phyloP scores from a whole-genome alignment of 495 filamentous ascomycete species.

The Recurvomyces mirabilis region DNA sequence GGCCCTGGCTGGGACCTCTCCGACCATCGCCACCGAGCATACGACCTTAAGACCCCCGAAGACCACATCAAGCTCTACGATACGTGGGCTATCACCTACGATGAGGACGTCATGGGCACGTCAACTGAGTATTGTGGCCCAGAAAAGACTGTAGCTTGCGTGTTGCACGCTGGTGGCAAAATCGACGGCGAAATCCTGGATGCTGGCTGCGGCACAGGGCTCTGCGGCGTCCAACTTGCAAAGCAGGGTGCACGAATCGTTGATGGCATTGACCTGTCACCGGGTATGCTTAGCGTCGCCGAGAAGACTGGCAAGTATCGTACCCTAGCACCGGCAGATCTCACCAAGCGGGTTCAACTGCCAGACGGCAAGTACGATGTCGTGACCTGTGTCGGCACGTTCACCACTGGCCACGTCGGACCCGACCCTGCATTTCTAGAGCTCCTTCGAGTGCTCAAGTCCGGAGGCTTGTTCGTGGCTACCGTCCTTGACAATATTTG shows the following conservation, averaged over 20 bases:
- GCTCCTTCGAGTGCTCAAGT: conserved; percentile 33
- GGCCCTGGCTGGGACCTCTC: background rate
- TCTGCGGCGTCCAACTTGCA: conserved; percentile 34
- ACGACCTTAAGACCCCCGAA: background rate
- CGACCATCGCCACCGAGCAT: background rate
- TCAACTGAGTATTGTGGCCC: background rate
- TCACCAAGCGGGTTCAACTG: conserved; percentile 29
- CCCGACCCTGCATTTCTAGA: conserved; percentile 34
- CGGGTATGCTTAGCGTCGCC: conserved; percentile 36
- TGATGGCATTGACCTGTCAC: conserved; percentile 36
- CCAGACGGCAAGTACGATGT: conserved; percentile 33
- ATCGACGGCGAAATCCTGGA: conserved; percentile 31
- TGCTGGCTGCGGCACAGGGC: conserved; percentile 40
- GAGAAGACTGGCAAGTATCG: conserved; percentile 34
- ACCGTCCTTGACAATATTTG: conserved; percentile 37
- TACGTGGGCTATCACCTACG: conserved; percentile 38
- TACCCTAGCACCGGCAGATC: conserved; percentile 30
- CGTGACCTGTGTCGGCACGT: conserved; percentile 38
- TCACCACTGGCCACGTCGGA: conserved; percentile 39
- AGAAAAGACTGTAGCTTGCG: background rate
- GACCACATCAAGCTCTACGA: conserved; percentile 30
- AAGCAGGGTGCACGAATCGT: conserved; percentile 26
- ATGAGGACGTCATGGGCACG: conserved; percentile 24
- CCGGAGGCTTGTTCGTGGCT: conserved; percentile 33
- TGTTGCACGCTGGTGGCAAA: conserved; percentile 27